A percentile compares a stretch with the other conserved stretches of the same genome.
These are phyloP conservation scores for Eutrema japonicum DNA, from an alignment of 345 rosid species.

Conservation along the genomic window DNA sequence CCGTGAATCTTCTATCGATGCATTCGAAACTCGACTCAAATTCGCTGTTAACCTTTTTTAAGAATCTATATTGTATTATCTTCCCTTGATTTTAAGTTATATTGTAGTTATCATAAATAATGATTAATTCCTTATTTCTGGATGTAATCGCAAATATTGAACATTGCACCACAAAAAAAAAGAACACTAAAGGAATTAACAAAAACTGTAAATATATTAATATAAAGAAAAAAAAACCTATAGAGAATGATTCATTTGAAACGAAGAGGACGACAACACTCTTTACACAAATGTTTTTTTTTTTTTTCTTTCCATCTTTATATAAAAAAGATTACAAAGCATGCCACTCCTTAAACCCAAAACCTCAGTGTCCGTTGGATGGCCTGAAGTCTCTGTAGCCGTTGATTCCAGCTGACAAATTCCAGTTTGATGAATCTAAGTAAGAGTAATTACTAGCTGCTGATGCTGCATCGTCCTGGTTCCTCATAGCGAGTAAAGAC, in stretches of 20 bases:
- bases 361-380: constrained; percentile 70
- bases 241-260: constrained; percentile 22
- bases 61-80: no score
- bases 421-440: constrained; percentile 47
- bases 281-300: constrained; percentile 23
- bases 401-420: constrained; percentile 62
- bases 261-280: constrained; percentile 5
- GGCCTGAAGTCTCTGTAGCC: constrained; percentile 70
- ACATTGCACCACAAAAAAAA: no score
- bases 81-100: no score
- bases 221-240: not conserved
- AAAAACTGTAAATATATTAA: not conserved
- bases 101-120: no score
- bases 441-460: constrained; percentile 39
- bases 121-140: no score
- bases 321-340: constrained; percentile 28
- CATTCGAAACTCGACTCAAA: no score
- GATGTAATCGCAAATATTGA: no score
- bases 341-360: constrained; percentile 14
- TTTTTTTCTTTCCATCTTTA: not conserved
- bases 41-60: no score
- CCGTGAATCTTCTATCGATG: no score
- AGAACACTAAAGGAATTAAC: not conserved
- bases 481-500: constrained; percentile 62
- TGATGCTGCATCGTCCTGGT: constrained; percentile 43